Base-by-base conservation (phyloP, 2,329 filamentous ascomycete species). In the Fusarium sp. region DNA sequence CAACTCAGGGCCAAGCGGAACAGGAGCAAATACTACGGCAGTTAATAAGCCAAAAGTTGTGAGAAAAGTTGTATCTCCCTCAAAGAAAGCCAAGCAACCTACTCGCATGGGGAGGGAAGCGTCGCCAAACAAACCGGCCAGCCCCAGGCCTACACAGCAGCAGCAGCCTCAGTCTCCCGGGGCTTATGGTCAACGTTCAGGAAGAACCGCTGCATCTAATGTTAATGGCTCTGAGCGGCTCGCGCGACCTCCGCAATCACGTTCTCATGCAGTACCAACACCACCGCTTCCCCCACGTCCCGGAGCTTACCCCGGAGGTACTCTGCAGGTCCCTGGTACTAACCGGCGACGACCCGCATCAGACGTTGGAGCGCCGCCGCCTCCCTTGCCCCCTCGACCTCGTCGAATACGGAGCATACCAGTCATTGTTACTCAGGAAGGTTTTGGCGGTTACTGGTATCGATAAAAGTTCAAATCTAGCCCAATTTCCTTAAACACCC, bases 391-490 rank as follows among this genome's bases (percentile, higher is more conserved):
- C 11, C 75, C 76, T 45, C 69, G 75, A 40, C 75, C 62, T 53
- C 73, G 66, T 62, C 71, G 74, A 24, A 62, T 69, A 57, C 70
- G 61, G 16, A 78, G 76, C 30, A 72, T 77, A 62, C 75, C 77
- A 6, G 66, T 77, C 25, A 75, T 80, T 32, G 69, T 77, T 13
- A 70, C 78, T 44, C 72, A 78, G 60, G 76, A 78, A 53, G 67
- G 57, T 49, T 61, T 65, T 53, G 57, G 63, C 58, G 56, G 73
- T 66, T 49, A 62, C 46, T 67, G 68, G 52, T 69, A 69, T 53
- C 68, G 54, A 71, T 75, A 62, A 75, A 64, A 52, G 43, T 30
- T 46, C 57, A 56, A 56, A 46, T 55, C 59, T 59, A 58, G 57
- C 55, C 60, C 53, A 44, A 53, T 61, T 59, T 55, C 49, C 63